Conservation (phyloP, 148 eudicot genomes). For the Vaccinium corymbosum region DNA sequence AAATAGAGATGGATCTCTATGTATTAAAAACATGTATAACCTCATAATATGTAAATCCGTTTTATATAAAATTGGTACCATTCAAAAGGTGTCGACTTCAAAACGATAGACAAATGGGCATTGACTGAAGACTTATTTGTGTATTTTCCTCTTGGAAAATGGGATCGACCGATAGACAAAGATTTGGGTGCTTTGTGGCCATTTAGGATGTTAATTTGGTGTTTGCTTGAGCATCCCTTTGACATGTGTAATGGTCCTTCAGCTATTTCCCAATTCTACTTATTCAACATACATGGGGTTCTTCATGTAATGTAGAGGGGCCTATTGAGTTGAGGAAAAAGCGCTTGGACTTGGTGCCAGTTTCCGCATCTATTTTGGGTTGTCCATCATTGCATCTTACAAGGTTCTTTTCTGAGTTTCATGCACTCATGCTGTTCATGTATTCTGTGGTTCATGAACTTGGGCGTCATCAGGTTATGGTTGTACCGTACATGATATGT, state of each 20-base stretch:
- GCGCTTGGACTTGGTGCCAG: neutral
- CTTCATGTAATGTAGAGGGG: neutral
- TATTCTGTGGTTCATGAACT: neutral
- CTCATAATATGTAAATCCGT: neutral
- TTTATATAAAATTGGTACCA: neutral
- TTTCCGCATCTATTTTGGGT: neutral
- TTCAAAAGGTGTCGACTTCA: neutral
- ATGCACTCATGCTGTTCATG: neutral
- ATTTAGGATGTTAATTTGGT: neutral
- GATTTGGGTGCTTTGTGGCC: neutral
- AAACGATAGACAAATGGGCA: neutral
- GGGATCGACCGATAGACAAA: neutral
- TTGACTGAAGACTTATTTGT: neutral
- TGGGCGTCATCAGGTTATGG: neutral
- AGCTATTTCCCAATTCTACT: neutral
- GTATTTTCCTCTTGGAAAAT: neutral
- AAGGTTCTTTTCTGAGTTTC: neutral
- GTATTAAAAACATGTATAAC: neutral
- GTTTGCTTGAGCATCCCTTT: constrained; percentile 5
- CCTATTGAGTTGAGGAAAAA: neutral
- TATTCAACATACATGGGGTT: neutral
- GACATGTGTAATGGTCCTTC: neutral
- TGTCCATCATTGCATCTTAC: neutral
- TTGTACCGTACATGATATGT: neutral
- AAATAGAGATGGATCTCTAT: neutral